Percentiles rank a stretch among this genome's conserved stretches.
Evolutionary conservation across 371 early-diverging fungal species (phyloP).

Genomic region (Apophysomyces elegans): DNA sequence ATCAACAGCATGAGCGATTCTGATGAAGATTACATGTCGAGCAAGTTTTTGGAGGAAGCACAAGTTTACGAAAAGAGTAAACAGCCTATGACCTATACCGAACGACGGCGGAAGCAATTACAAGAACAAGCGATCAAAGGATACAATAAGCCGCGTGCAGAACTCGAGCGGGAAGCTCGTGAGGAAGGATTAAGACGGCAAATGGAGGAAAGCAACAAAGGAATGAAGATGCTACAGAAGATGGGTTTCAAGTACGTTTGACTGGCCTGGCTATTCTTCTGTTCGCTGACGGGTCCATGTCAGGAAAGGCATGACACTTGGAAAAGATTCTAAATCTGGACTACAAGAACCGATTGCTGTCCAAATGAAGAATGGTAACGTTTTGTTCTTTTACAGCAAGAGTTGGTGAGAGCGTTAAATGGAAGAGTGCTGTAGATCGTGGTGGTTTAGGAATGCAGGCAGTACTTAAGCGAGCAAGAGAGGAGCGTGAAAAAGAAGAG

Average conservation of each 20-base stretch:
- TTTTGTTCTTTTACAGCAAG: no score
- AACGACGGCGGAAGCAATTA: conserved; percentile 51
- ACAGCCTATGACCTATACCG: conserved; percentile 44
- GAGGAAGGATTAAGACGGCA: conserved; percentile 54
- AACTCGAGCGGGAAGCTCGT: conserved; percentile 56
- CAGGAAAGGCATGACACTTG: conserved; percentile 55
- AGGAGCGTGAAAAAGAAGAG: conserved; percentile 43
- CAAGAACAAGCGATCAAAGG: conserved; percentile 48
- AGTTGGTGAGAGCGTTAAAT: background rate
- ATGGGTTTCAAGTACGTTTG: conserved; percentile 69
- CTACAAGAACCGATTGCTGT: conserved; percentile 52
- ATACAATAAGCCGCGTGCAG: conserved; percentile 50
- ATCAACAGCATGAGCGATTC: conserved; percentile 25
- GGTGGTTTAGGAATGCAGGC: conserved; percentile 55
- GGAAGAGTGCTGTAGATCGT: conserved; percentile 10
- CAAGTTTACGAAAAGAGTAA: conserved; percentile 31
- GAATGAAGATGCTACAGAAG: conserved; percentile 72
- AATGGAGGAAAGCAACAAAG: conserved; percentile 61
- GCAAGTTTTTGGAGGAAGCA: conserved; percentile 51
- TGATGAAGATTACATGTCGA: conserved; percentile 70
- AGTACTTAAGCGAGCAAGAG: conserved; percentile 37
- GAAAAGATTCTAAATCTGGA: conserved; percentile 31
- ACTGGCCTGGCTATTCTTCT: background rate
- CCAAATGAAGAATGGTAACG: conserved; percentile 45
- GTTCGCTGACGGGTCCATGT: background rate